These are phyloP conservation scores for Fusarium oligoseptatum DNA, from an alignment of 2,329 filamentous ascomycete genomes.

Conservation along the genomic window DNA sequence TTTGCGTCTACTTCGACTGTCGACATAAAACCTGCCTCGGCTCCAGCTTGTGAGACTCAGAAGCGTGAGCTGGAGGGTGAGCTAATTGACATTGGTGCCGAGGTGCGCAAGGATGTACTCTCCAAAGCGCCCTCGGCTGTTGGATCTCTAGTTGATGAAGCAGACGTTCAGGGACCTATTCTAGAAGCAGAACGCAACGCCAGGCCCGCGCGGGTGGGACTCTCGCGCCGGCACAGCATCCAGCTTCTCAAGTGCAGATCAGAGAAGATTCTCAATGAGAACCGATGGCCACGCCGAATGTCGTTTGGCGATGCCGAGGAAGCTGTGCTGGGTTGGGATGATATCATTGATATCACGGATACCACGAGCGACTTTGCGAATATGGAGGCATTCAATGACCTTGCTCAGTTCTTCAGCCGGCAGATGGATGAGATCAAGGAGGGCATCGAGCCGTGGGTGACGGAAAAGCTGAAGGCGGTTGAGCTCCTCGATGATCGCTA, in stretches of 20 bases:
- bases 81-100: slow-evolving; percentile 52
- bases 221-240: slow-evolving; percentile 74
- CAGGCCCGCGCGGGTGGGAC: slow-evolving; percentile 59
- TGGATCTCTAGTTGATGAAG: slow-evolving; percentile 70
- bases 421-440: slow-evolving; percentile 65
- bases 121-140: slow-evolving; percentile 66
- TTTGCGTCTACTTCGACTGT: slow-evolving; percentile 47
- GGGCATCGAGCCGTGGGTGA: slow-evolving; percentile 72
- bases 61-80: slow-evolving; percentile 43
- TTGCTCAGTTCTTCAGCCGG: slow-evolving; percentile 68
- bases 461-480: slow-evolving; percentile 67
- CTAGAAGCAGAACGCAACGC: slow-evolving; percentile 62
- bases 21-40: slow-evolving; percentile 40
- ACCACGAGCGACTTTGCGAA: slow-evolving; percentile 43
- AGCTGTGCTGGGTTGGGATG: slow-evolving; percentile 76
- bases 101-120: slow-evolving; percentile 59
- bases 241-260: slow-evolving; percentile 51
- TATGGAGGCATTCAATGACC: slow-evolving; percentile 59
- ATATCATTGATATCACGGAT: slow-evolving; percentile 61
- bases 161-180: slow-evolving; percentile 69
- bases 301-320: slow-evolving; percentile 84
- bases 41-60: slow-evolving; percentile 40
- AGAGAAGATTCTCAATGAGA: slow-evolving; percentile 62
- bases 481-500: slow-evolving; percentile 72
- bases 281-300: slow-evolving; percentile 77